phyloP scores from a whole-genome alignment of 352 stramenopile genomes.

The Globisporangium carolinianum region DNA sequence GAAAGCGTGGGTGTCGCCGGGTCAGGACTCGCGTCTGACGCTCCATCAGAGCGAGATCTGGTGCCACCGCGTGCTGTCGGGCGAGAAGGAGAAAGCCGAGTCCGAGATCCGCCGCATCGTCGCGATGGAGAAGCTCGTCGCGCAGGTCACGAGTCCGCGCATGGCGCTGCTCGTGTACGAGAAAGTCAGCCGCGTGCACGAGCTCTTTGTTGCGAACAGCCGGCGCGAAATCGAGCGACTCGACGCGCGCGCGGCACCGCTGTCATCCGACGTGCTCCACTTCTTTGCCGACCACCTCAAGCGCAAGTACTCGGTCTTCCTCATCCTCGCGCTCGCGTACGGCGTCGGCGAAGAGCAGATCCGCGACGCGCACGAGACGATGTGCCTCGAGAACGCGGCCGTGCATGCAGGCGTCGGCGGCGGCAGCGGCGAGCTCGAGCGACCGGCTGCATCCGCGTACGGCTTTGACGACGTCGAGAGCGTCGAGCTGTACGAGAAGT shows the following conservation, averaged over 20 bases:
- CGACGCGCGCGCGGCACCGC: conserved; percentile 29
- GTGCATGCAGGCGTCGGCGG: conserved; percentile 67
- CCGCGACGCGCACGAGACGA: conserved; percentile 68
- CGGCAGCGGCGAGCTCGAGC: conserved; percentile 49
- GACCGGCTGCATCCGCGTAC: conserved; percentile 35
- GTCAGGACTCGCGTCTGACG: conserved; percentile 76
- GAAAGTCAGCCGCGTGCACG: conserved; percentile 84
- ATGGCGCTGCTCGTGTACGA: conserved; percentile 87
- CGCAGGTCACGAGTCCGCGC: conserved; percentile 61
- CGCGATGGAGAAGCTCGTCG: conserved; percentile 81
- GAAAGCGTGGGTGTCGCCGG: conserved; percentile 64
- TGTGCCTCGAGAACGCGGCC: conserved; percentile 76
- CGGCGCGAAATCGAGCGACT: conserved; percentile 62
- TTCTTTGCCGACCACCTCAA: conserved; percentile 85
- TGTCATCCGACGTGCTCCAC: conserved; percentile 59
- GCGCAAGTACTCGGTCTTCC: conserved; percentile 83
- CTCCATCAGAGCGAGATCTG: conserved; percentile 83
- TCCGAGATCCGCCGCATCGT: conserved; percentile 77
- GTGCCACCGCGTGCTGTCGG: conserved; percentile 74
- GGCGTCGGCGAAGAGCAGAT: conserved; percentile 75
- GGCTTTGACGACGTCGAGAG: conserved; percentile 75
- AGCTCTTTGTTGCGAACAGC: conserved; percentile 77
- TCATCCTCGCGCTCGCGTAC: conserved; percentile 75
- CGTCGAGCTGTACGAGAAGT: conserved; percentile 80
- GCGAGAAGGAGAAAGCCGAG: conserved; percentile 78